Evolutionary conservation across 2,329 filamentous ascomycete genomes (phyloP), one percentile per base, ranked within the genome.

Genomic region (Neonectria coccinea): DNA sequence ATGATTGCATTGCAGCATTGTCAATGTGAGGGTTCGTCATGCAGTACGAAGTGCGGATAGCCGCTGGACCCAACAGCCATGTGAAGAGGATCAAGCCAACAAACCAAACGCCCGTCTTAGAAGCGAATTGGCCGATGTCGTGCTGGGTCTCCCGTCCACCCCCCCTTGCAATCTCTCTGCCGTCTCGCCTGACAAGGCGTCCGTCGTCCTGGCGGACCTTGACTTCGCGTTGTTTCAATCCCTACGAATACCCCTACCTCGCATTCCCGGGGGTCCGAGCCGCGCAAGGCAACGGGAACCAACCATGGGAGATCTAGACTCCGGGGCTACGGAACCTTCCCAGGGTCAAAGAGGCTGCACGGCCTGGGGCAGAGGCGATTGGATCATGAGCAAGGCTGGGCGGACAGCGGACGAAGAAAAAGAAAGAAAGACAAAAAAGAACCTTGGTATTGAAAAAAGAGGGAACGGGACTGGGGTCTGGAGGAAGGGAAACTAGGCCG

Each of bases 181-280:
- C n/a, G 45, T 11, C 45, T 31, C 14, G 16, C n/a, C 25, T 16
- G 45, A 22, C 45, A 27, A 50, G 45, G 27, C 45, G 45, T 50
- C n/a, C 25, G 25, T 6, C 25, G 45, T 27, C n/a, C 14, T 25
- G 45, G 14, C 25, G 29, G 25, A 31, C 12, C 45, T 50, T 11
- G 33, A 31, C 8, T 2, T 29, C 25, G 45, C 45, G 45, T 31
- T 29, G 45, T 8, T 16, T 33, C 9, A 33, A 41, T 11, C 47
- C 16, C 25, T 52, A 52, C 47, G 12, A 14, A 14, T 36, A 16
- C 14, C 33, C 33, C 33, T 36, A 36, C 47, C 56, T 51, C 44
- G 47, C 56, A 36, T 20, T 48, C 36, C 47, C 56, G 56, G 36
- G 20, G 33, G 39, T 53, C 36, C 39, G 48, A 59, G 48, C 56